Base-by-base conservation (phyloP, 495 filamentous ascomycete species). In the Viridothelium virens region DNA sequence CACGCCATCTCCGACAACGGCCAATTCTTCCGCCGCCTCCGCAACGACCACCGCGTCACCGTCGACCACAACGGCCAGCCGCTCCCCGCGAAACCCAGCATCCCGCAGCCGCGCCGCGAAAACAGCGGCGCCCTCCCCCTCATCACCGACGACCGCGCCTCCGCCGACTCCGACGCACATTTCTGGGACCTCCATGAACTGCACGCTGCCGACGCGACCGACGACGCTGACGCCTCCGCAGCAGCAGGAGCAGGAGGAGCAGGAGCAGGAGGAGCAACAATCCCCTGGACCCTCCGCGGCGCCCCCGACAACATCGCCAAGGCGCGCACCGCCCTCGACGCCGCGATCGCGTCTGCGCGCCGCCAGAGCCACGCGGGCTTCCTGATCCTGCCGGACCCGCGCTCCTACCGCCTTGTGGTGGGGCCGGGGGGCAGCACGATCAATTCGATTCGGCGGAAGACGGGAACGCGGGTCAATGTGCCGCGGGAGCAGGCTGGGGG, bases 201-300 rank as follows among this genome's bases (percentile, higher is more conserved):
- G 34, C 70, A 72, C 65, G 16, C 77, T 56, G 69, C 73, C 56
- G 72, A 75, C 4, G 71, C 67, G 11, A 78, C 77, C 12, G 74
- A 75, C 33, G 83, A 90, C 64, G 83, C 63, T 2, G 70, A 89
- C 41, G 88, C 84, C 37, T 25, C 25, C 1, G 25, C 25, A 25
- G 25, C 25, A 25, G 25, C 25, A 25, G 1, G 25, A 25, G 25
- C 25, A 25, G 25, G 25, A 25, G 25, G 25, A 25, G 25, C 25
- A 25, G 1, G 25, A 25, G 25, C 25, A 25, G 25, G 25, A 25
- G 25, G 25, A 25, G 25, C 25, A 25, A 86, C 90, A 18, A 96
- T 96, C 70, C 91, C 95, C 12, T 99, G 94, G 94, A 84, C 95
- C 47, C 84, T 99, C 11, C 87, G 84, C 64, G 95, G 94, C 18